Evolutionary conservation across 2,329 filamentous ascomycete species (phyloP).

Genomic region (Aspergillus quadrilineatus): DNA sequence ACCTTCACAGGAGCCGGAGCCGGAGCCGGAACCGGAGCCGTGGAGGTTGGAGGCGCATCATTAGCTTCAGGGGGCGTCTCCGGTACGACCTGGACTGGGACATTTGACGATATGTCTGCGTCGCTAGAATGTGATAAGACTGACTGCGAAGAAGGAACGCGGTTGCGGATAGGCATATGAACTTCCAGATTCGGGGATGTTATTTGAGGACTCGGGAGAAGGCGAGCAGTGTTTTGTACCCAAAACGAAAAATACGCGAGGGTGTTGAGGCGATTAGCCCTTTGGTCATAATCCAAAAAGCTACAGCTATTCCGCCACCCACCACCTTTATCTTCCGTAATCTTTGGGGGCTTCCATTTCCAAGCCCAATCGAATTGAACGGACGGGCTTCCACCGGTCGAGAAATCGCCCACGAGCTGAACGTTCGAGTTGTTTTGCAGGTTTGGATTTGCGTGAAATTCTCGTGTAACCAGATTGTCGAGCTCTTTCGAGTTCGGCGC

Average conservation of each 20-base stretch:
- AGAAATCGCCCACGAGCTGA: conserved; percentile 87
- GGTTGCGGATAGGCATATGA: conserved; percentile 69
- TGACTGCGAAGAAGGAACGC: conserved; percentile 83
- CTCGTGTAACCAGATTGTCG: conserved; percentile 88
- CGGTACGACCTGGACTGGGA: conserved; percentile 24
- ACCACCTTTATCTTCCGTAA: conserved; percentile 74
- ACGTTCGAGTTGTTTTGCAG: conserved; percentile 97
- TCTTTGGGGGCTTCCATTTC: conserved; percentile 92
- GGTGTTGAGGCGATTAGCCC: conserved; percentile 83
- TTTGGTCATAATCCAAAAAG: conserved; percentile 95
- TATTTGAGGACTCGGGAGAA: conserved; percentile 56
- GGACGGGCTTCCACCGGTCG: conserved; percentile 76
- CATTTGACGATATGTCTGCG: conserved; percentile 54
- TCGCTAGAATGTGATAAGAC: conserved; percentile 78
- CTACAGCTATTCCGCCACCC: conserved; percentile 97
- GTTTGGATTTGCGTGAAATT: conserved; percentile 96
- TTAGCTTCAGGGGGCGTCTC: conserved; percentile 33
- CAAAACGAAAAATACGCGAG: conserved; percentile 93
- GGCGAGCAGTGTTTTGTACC: conserved; percentile 67
- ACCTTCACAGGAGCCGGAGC: conserved; percentile 64
- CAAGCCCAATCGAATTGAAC: conserved; percentile 93
- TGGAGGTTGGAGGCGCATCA: conserved; percentile 25
- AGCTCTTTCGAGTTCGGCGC: conserved; percentile 82
- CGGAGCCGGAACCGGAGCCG: conserved; percentile 34
- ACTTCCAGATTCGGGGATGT: conserved; percentile 73